Evolutionary conservation across 495 filamentous ascomycete species (phyloP).

Genomic region (Penicillium waksmanii): DNA sequence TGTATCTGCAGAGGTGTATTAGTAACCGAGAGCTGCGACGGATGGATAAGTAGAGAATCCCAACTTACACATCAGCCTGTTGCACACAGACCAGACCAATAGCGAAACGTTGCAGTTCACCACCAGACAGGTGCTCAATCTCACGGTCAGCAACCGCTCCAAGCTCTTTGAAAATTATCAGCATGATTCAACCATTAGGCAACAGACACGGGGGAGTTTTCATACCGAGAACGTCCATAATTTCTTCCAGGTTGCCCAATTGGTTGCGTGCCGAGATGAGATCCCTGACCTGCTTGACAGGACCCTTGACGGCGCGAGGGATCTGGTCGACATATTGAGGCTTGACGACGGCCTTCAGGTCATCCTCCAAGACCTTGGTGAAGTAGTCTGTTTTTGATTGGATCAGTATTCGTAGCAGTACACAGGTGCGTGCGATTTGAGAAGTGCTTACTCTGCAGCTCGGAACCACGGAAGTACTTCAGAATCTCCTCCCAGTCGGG

Average conservation of each 20-base stretch:
- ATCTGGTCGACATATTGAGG: constrained; percentile 99
- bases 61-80: constrained; percentile 84
- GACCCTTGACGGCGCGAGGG: constrained; percentile 82
- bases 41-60: neutral
- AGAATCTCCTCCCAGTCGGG: constrained; percentile 99
- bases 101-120: constrained; percentile 96
- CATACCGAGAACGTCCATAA: constrained; percentile 78
- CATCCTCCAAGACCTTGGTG: constrained; percentile 94
- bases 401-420: neutral
- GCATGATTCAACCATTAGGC: neutral
- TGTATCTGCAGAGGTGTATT: constrained; percentile 64
- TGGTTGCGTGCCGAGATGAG: constrained; percentile 75
- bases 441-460: constrained; percentile 79
- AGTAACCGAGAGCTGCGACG: neutral
- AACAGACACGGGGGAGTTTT: neutral
- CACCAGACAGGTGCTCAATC: constrained; percentile 86
- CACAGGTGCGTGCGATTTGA: neutral
- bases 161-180: constrained; percentile 62
- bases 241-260: constrained; percentile 81
- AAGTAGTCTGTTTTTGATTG: constrained; percentile 75
- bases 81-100: constrained; percentile 95
- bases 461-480: constrained; percentile 96
- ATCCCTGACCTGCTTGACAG: constrained; percentile 73
- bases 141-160: constrained; percentile 86
- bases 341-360: constrained; percentile 96